phyloP scores from a whole-genome alignment of 768 basidiomycete species.

The Mrakia blollopis region DNA sequence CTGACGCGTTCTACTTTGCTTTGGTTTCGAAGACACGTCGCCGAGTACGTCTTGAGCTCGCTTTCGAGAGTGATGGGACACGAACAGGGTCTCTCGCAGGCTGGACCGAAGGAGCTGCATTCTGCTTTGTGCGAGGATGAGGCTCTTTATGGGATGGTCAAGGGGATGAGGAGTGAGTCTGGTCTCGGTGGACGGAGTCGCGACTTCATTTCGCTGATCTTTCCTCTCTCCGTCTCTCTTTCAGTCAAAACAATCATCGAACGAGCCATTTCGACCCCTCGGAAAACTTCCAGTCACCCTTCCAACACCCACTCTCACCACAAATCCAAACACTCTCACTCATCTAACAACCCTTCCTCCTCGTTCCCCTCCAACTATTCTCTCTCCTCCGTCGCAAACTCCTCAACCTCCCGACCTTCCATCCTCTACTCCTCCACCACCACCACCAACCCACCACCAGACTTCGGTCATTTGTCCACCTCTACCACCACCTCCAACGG shows the following conservation, averaged over 20 bases:
- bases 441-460: not conserved
- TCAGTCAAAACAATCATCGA: conserved; percentile 21
- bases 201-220: too few relatives aligned
- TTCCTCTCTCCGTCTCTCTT: not conserved
- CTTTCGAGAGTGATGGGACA: conserved; percentile 22
- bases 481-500: not conserved
- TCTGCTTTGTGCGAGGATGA: conserved; percentile 22
- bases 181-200: too few relatives aligned
- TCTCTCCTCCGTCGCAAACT: not conserved
- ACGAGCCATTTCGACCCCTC: not conserved
- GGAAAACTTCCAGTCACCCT: not conserved
- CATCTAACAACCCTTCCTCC: not conserved
- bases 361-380: conserved; percentile 9
- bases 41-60: conserved; percentile 16
- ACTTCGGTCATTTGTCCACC: too few relatives aligned
- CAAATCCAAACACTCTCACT: not conserved
- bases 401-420: not conserved
- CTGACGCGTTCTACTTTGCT: not conserved
- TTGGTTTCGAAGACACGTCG: not conserved
- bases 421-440: not conserved
- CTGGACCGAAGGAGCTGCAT: conserved; percentile 17
- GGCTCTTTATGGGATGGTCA: conserved; percentile 23
- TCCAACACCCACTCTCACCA: not conserved
- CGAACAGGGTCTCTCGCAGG: not conserved
- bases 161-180: conserved; percentile 24